These are phyloP conservation scores for Mikania micrantha DNA, from an alignment of 129 eudicot genomes.

Conservation along the genomic window DNA sequence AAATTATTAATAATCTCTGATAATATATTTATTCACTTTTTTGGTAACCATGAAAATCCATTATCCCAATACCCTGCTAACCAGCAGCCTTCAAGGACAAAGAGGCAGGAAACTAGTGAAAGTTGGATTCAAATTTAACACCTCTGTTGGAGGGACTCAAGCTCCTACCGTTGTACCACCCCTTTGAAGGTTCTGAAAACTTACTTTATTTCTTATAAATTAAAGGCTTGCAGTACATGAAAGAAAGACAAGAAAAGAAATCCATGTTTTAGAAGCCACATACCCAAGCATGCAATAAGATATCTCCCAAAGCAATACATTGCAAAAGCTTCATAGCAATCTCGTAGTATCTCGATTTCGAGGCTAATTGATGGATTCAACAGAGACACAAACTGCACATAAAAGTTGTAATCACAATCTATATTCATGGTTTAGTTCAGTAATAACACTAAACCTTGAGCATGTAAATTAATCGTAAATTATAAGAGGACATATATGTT, in stretches of 20 bases:
- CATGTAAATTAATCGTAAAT: not conserved
- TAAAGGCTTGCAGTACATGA: too few relatives aligned
- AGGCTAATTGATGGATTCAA: slow-evolving; percentile 82
- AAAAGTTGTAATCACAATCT: not conserved
- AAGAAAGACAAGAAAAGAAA: not conserved
- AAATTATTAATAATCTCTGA: not conserved
- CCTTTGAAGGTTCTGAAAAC: too few relatives aligned
- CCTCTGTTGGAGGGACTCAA: too few relatives aligned
- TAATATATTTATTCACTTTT: too few relatives aligned
- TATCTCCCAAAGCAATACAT: slow-evolving; percentile 99
- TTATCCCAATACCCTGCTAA: too few relatives aligned
- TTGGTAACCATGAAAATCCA: too few relatives aligned
- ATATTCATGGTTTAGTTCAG: not conserved
- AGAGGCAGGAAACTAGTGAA: too few relatives aligned
- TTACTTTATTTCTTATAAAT: too few relatives aligned
- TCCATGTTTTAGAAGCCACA: slow-evolving; percentile 9
- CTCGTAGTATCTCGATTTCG: slow-evolving; percentile 78
- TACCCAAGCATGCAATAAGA: slow-evolving; percentile 96
- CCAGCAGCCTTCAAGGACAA: too few relatives aligned
- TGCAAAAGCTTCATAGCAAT: slow-evolving; percentile 97
- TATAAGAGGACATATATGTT: too few relatives aligned
- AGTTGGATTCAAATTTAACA: too few relatives aligned
- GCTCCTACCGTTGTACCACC: too few relatives aligned
- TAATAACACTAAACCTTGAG: slow-evolving; percentile 1
- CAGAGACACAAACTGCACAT: slow-evolving; percentile 77